Evolutionary conservation across 176 grass and related monocot species (phyloP).

Genomic region (Panicum miliaceum): DNA sequence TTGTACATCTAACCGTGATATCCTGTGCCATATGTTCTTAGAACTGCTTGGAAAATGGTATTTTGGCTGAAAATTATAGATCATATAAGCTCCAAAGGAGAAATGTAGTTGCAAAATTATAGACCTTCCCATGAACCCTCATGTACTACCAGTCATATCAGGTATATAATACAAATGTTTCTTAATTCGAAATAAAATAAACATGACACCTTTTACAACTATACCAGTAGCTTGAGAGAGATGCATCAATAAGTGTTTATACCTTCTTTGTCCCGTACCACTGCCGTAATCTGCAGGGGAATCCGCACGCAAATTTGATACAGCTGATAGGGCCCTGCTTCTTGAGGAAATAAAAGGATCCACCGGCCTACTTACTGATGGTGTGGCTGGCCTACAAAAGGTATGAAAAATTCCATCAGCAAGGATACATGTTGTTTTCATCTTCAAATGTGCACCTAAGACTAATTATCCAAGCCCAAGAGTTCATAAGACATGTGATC

Average conservation of each 20-base stretch:
- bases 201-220: neutral
- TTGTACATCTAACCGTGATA: neutral
- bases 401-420: conserved; percentile 14
- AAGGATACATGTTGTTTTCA: conserved; percentile 16
- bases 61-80: neutral
- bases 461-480: conserved; percentile 13
- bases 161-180: conserved; percentile 18
- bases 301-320: conserved; percentile 35
- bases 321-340: conserved; percentile 38
- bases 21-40: conserved; percentile 4
- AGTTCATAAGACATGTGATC: neutral
- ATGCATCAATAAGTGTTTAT: conserved; percentile 34
- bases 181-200: conserved; percentile 5
- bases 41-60: neutral
- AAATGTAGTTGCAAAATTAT: conserved; percentile 20
- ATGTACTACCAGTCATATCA: neutral
- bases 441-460: conserved; percentile 11
- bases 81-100: conserved; percentile 6
- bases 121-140: neutral
- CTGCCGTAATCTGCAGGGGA: conserved; percentile 43
- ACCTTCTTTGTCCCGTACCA: conserved; percentile 62
- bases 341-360: conserved; percentile 44
- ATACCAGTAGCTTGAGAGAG: conserved; percentile 31
- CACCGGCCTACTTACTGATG: conserved; percentile 19
- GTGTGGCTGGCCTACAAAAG: conserved; percentile 34